Evolutionary conservation across 2,329 filamentous ascomycete species (phyloP), one percentile per base, ranked within the genome.

Genomic region (Stemphylium vesicarium): DNA sequence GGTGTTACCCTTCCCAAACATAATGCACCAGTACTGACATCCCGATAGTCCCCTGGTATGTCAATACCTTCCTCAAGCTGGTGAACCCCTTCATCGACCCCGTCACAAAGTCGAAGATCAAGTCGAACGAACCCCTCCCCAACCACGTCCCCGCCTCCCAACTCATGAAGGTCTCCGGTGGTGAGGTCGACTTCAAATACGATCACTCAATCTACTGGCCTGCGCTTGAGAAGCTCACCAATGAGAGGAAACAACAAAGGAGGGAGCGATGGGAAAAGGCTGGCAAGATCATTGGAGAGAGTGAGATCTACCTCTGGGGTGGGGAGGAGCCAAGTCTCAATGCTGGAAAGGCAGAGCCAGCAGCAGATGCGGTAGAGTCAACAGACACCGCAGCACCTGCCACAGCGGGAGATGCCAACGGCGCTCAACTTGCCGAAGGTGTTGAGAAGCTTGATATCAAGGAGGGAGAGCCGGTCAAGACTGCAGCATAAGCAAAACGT

Each of bases 41-140:
- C 7, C 15, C 22, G 24, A 22, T 60, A 94, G 91, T 96, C 43
- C 94, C 94, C 0, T 97, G 91, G 87, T 84, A 96, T 60, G 91
- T 98, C 57, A 88, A 86, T 76, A 90, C 90, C 45, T 99, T 99
- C 83, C 96, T 98, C 84, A 97, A 96, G 78, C 81, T 97, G 68
- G 93, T 99, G 78, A 92, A 87, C 4, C 92, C 94, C 35, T 97
- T 99, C 78, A 96, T 99, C 78, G 95, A 99, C 77, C 95, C 95
- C 7, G 80, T 93, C 68, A 99, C 95, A 9, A 87, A 90, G 54
- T 88, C 95, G 71, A 99, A 99, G 82, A 88, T 99, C 80, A 96
- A 95, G 80, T 97, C 96, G 83, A 97, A 98, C 81, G 92, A 96
- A 75, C 90, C 96, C 72, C 88, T 96, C 80, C 84, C 83, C 64